Conservation (phyloP, 305 asterid genomes). For the Solanum chacoense region DNA sequence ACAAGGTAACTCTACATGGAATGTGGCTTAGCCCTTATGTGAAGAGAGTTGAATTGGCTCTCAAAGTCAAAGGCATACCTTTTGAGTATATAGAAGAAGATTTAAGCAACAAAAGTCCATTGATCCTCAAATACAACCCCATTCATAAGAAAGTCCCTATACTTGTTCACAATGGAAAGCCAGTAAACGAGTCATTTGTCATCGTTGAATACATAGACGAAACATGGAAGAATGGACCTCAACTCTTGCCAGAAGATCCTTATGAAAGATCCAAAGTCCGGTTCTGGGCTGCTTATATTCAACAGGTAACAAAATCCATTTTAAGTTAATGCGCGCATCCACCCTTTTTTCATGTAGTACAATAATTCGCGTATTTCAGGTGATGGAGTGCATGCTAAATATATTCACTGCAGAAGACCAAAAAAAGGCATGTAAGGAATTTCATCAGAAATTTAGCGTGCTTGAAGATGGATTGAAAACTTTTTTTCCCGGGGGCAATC, state of each 20-base stretch:
- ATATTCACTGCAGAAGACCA: not conserved
- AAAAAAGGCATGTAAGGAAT: not conserved
- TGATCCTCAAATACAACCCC: conserved; percentile 22
- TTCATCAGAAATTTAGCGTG: not conserved
- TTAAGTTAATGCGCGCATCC: not conserved
- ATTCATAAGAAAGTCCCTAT: conserved; percentile 22
- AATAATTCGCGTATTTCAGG: not conserved
- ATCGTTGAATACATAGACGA: conserved; percentile 29
- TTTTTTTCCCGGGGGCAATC: not conserved
- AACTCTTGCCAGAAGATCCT: conserved; percentile 15
- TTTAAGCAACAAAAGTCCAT: conserved; percentile 13
- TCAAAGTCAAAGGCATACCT: conserved; percentile 22
- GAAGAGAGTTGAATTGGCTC: conserved; percentile 24
- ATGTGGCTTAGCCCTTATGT: conserved; percentile 14
- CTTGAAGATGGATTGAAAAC: conserved; percentile 11
- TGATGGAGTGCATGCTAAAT: not conserved
- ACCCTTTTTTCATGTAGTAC: not conserved
- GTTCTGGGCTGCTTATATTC: conserved; percentile 18
- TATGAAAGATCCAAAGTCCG: conserved; percentile 9
- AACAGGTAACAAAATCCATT: conserved; percentile 2
- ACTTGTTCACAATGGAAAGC: conserved; percentile 22
- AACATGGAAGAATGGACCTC: conserved; percentile 10
- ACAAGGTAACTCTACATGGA: conserved; percentile 17
- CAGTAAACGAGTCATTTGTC: conserved; percentile 15
- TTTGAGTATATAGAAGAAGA: conserved; percentile 20